A percentile compares a stretch with the other conserved stretches of the same genome.
These are phyloP conservation scores for Fusarium sp. DNA, from an alignment of 2,329 filamentous ascomycete species.

Conservation along the genomic window DNA sequence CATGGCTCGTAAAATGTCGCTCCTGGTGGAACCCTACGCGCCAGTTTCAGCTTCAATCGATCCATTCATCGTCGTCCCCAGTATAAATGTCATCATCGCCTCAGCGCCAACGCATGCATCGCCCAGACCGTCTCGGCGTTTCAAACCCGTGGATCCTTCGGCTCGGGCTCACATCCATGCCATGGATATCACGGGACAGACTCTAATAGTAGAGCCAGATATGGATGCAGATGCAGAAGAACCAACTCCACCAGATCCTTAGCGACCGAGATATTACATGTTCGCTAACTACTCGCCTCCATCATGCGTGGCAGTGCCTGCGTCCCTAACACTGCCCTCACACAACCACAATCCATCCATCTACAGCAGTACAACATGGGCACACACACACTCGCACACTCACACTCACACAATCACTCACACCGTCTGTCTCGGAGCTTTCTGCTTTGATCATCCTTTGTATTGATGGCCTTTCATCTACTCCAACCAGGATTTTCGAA, in stretches of 20 bases:
- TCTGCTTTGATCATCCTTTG: constrained; percentile 43
- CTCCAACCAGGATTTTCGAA: constrained; percentile 47
- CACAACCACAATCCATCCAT: constrained; percentile 21
- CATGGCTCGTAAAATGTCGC: not conserved
- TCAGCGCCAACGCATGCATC: constrained; percentile 36
- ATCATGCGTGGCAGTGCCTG: constrained; percentile 18
- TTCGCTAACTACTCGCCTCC: not conserved
- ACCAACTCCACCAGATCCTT: constrained; percentile 14
- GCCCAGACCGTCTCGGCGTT: constrained; percentile 29
- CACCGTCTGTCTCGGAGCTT: not conserved
- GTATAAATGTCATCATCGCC: constrained; percentile 36
- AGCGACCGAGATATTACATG: constrained; percentile 19
- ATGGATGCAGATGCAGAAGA: not conserved
- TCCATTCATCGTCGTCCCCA: constrained; percentile 13
- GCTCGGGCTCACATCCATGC: not conserved
- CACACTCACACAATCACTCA: not conserved
- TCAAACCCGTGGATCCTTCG: constrained; percentile 31
- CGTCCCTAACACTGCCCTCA: constrained; percentile 3
- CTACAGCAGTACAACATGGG: constrained; percentile 15
- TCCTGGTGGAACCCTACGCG: constrained; percentile 19
- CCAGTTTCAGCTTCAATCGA: not conserved
- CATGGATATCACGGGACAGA: not conserved
- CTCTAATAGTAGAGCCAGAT: not conserved
- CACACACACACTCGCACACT: constrained; percentile 12
- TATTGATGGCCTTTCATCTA: constrained; percentile 47